A percentile compares a stretch with the other conserved stretches of the same genome.
These are phyloP conservation scores for Xylaria grammica DNA, from an alignment of 495 filamentous ascomycete genomes.

Conservation along the genomic window DNA sequence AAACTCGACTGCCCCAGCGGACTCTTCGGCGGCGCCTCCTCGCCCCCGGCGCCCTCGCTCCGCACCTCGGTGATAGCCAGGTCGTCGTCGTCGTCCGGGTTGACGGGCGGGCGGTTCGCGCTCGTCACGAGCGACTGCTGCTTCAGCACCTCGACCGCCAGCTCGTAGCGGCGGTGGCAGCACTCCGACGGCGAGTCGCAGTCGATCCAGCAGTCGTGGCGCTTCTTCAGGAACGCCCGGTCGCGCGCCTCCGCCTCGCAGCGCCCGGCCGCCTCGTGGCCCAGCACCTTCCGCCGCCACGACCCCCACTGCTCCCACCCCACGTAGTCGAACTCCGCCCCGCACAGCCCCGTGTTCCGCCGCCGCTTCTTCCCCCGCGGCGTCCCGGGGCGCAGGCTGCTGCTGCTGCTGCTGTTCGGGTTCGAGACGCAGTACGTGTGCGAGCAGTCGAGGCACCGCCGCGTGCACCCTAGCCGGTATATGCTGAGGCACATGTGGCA, in stretches of 20 bases:
- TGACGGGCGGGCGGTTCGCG: neutral
- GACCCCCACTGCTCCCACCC: conserved; percentile 48
- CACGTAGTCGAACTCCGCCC: conserved; percentile 48
- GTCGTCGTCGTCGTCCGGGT: conserved; percentile 25
- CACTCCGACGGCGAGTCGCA: conserved; percentile 55
- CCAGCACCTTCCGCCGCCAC: conserved; percentile 42
- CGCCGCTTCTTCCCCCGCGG: conserved; percentile 31
- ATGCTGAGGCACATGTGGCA: conserved; percentile 46
- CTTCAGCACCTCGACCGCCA: conserved; percentile 24
- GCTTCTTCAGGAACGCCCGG: conserved; percentile 27
- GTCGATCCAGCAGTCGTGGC: conserved; percentile 46
- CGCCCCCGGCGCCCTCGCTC: neutral
- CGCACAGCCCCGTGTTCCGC: conserved; percentile 28
- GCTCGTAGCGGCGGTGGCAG: conserved; percentile 33
- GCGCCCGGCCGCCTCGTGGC: conserved; percentile 26
- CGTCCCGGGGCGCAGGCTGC: no score
- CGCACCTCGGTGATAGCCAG: neutral
- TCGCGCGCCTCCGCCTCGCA: conserved; percentile 24
- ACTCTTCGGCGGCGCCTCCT: conserved; percentile 18
- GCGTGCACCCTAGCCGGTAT: conserved; percentile 49
- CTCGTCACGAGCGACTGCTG: conserved; percentile 10
- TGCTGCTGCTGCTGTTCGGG: conserved; percentile 10
- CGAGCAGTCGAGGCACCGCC: conserved; percentile 51
- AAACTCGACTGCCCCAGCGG: conserved; percentile 28
- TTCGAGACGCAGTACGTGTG: conserved; percentile 46